Base-by-base conservation (phyloP, 345 rosid genomes). In the Streptanthus diversifolius region DNA sequence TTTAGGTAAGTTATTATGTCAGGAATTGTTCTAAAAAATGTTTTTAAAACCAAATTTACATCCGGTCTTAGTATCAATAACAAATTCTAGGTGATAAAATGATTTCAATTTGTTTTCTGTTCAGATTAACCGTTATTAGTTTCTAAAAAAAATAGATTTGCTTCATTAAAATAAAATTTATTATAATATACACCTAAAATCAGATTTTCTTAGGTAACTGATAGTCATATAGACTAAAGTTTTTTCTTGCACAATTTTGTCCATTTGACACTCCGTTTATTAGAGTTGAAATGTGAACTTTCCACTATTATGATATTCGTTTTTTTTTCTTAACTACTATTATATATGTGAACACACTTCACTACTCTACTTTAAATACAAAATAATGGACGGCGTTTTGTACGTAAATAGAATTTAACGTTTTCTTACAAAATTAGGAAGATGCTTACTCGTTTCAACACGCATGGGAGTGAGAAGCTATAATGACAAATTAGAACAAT, bases 401-500 rank as follows among this genome's bases (percentile, higher is more conserved):
- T 39, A 37, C 14, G 68, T 45, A 36, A 56, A 65, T 32, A 66
- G 62, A 57, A 58, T 22, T 21, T 44, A 66, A 67, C n/a, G 67
- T 48, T 58, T 17, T 57, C 0, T 24, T 58, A 66, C 51, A 48
- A 36, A 47, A 47, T 35, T 45, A 18, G 66, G 11, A 66, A 36
- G 45, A 19, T 47, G 39, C 60, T 66, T 45, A 74, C 15, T 59
- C n/a, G 54, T 66, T 58, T 66, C 44, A 58, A 66, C 73, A 66
- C 53, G 73, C 78, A 29, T 59, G 78, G 49, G 72, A 37, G 19
- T 33, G 68, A 57, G 30, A 48, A 37, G 52, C 43, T 32, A 37
- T 39, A 48, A n/a, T 66, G 78, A 59, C 55, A 66, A 39, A 49
- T 8, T 66, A 45, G 55, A 40, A 43, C 19, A 51, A 44, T 22